These are phyloP conservation scores for Wallacemonas sp. DNA, from an alignment of 208 protist genomes.

Conservation along the genomic window DNA sequence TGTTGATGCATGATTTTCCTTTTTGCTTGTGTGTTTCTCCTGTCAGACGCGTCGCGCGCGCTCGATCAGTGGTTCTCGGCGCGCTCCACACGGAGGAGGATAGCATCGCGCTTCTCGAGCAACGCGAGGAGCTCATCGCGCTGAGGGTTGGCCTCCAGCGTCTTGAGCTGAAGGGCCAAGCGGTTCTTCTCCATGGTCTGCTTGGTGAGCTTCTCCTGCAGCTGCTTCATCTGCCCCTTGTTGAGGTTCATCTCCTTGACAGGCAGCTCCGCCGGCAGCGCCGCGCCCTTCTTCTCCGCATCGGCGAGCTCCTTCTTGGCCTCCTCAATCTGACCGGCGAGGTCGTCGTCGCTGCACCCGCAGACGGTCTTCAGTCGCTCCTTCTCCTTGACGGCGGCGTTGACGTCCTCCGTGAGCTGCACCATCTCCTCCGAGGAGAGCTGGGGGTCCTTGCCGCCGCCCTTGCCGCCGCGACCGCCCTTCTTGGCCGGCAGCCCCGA, in stretches of 20 bases:
- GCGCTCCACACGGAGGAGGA: constrained; percentile 43
- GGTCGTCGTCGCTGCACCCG: constrained; percentile 63
- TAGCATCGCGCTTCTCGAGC: constrained; percentile 55
- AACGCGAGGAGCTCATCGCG: constrained; percentile 60
- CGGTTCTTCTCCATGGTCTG: constrained; percentile 75
- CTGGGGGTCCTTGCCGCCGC: constrained; percentile 35
- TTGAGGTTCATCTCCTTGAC: constrained; percentile 37
- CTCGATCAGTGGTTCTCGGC: constrained; percentile 18
- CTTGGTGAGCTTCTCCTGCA: constrained; percentile 83
- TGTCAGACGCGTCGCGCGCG: neutral
- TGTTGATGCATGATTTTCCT: too few relatives aligned
- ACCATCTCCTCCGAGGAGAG: constrained; percentile 47
- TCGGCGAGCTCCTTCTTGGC: constrained; percentile 54
- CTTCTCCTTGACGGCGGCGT: constrained; percentile 59
- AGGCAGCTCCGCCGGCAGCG: constrained; percentile 18
- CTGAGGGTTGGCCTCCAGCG: constrained; percentile 53
- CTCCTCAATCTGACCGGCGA: constrained; percentile 46
- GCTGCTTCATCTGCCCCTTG: constrained; percentile 69
- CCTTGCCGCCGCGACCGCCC: constrained; percentile 40
- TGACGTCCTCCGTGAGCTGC: constrained; percentile 62
- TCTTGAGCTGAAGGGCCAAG: constrained; percentile 77
- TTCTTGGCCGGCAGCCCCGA: constrained; percentile 36
- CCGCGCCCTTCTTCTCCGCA: constrained; percentile 31
- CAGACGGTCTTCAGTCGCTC: constrained; percentile 66
- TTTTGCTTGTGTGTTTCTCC: constrained; percentile 11